Base-by-base conservation (phyloP, 257 asterid species). In the Solanum dulcamara region DNA sequence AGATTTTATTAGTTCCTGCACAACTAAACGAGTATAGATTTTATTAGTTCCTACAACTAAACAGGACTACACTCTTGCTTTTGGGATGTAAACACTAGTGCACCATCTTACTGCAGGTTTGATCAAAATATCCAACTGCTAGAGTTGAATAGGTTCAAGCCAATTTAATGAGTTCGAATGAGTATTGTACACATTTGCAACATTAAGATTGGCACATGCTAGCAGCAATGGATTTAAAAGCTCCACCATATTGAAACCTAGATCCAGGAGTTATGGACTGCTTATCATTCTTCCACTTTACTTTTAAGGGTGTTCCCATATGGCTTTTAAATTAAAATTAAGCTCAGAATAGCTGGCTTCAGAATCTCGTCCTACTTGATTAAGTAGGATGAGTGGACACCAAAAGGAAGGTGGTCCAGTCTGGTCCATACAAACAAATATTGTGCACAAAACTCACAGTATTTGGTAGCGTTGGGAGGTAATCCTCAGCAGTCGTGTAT, bases 391-490 rank as follows among this genome's bases (percentile, higher is more conserved):
- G 62, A 75, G 9, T 33, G 85, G 82, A 88, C 85, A 83, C 84
- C 80, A 81, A 59, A 30, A 26, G 59, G 14, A 79, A 33, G n/a
- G 22, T 59, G 67, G 67, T 48, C 44, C 64, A 46, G 30, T 79
- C 82, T 46, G 60, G 57, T 22, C 26, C 64, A 48, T 72, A 83
- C 28, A 60, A 32, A 64, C 85, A 67, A 55, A 60, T 37, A 81
- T 30, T 46, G 28, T 81, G 80, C 38, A 46, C 74, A 72, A 66
- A 85, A 89, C 98, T 95, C 90, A 97, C 99, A 37, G 98, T 91
- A 91, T 92, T 95, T 51, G 98, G 98, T 88, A 97, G 87, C 24
- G 94, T 95, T 82, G 98, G 99, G 87, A 97, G 97, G 90, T 88
- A 91, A 84, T 97, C 98, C 89, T 95, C 97, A 17, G 88, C 95